Evolutionary conservation across 2,329 filamentous ascomycete species (phyloP).

Genomic region (Diaporthe destruens): DNA sequence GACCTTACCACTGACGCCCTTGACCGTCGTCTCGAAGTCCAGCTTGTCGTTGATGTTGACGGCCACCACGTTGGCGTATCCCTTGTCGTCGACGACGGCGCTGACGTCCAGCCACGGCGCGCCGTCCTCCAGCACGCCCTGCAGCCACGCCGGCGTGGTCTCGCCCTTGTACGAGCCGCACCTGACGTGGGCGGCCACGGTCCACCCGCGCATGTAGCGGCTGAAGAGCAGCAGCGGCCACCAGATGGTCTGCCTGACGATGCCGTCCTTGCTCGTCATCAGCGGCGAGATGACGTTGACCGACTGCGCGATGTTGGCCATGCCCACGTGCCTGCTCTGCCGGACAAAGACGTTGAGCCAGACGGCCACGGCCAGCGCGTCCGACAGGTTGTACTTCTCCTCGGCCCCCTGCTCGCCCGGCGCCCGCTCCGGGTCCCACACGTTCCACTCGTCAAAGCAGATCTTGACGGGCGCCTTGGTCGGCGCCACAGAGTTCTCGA

Average conservation of each 20-base stretch:
- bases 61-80: slow-evolving; percentile 75
- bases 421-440: slow-evolving; percentile 80
- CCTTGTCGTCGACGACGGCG: slow-evolving; percentile 68
- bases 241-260: slow-evolving; percentile 80
- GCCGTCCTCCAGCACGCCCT: slow-evolving; percentile 70
- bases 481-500: slow-evolving; percentile 73
- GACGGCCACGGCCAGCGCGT: slow-evolving; percentile 79
- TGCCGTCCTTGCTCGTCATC: slow-evolving; percentile 75
- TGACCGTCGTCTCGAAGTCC: slow-evolving; percentile 70
- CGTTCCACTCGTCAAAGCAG: slow-evolving; percentile 90
- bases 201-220: slow-evolving; percentile 80
- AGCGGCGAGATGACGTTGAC: slow-evolving; percentile 84
- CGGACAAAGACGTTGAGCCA: slow-evolving; percentile 84
- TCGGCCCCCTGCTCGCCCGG: slow-evolving; percentile 80
- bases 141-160: slow-evolving; percentile 75
- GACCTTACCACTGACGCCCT: slow-evolving; percentile 66
- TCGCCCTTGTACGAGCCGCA: slow-evolving; percentile 73
- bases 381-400: slow-evolving; percentile 80
- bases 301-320: slow-evolving; percentile 83
- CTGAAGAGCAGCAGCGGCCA: slow-evolving; percentile 79
- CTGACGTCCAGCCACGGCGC: slow-evolving; percentile 79
- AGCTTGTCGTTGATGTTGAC: slow-evolving; percentile 77
- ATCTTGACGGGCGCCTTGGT: slow-evolving; percentile 75
- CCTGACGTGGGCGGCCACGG: slow-evolving; percentile 74
- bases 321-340: slow-evolving; percentile 77